Base-by-base conservation (phyloP, 106 monocot species). In the Gastrodia elata region DNA sequence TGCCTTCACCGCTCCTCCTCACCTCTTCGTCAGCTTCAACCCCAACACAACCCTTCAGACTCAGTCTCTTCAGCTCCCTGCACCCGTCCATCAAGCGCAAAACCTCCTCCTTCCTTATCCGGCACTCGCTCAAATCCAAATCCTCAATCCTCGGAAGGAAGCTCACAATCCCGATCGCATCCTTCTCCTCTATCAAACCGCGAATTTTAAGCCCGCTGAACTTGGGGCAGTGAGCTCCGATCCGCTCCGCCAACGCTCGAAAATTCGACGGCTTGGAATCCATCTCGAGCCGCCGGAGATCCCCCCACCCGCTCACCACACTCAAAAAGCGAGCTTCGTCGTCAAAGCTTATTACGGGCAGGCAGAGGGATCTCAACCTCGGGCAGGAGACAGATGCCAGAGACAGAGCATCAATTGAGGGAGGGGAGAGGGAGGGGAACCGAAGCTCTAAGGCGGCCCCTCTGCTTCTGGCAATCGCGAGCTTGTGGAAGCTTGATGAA, bases 1-100 rank as follows among this genome's bases (percentile, higher is more conserved):
- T 78, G 6, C 36, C 39, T 7, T 39, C 14, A n/a, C 22, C 73
- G 11, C 74, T 57, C 52, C 70, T 48, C 30, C 65, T 11, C 18
- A 82, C 68, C 72, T 88, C 80, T 25, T 77, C 84, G 68, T 82
- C 77, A 1, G 32, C 69, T 43, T 88, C 72, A 52, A 88, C 80
- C 0, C 84, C 88, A 38, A 82, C 38, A 48, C 84, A 88, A 18
- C 75, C 72, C 6, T 39, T 82, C 28, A 78, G 79, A 30, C 57
- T 79, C 26, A 88, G 42, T 18, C 68, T 76, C 68, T 80, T 75
- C 69, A 88, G 69, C 43, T 72, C 71, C 44, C n/a, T 57, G 41
- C 79, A 85, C 1, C 88, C 88, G 14, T 74, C 71, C n/a, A 80
- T 6, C 18, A 88, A 73, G 11, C 25, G 49, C 36, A 80, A 16